Base-by-base conservation (phyloP, 2,329 filamentous ascomycete genomes). In the Trichothecium sympodiale region DNA sequence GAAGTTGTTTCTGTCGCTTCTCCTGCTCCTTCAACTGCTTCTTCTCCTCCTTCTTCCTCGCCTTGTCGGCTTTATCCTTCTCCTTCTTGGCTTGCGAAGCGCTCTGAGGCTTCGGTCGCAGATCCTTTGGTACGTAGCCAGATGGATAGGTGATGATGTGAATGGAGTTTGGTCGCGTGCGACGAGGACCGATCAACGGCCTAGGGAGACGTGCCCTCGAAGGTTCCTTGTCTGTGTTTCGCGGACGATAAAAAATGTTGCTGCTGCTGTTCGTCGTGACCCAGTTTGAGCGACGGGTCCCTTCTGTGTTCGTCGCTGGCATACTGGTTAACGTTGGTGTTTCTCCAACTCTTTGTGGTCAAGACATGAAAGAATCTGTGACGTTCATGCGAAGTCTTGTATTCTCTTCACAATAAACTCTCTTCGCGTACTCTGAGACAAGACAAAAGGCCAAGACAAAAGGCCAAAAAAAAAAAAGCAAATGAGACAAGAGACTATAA, bases 91-190 rank as follows among this genome's bases (percentile, higher is more conserved):
- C 26, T n/a, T 36, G 37, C 20, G 41, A 26, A 7, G 38, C 33
- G 33, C 40, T 17, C 17, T 34, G 39, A 51, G 62, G 43, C 57
- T 39, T 40, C 4, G 53, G 47, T 44, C 62, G 59, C 31, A 68
- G 46, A 38, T 69, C 65, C 39, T 57, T 55, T 14, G 65, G 65
- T 17, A 67, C 52, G 48, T 63, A 63, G 36, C 60, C 60, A 3
- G 59, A 46, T 3, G 60, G 60, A 37, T 57, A 63, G 18, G 58
- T 61, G 41, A 61, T 45, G 36, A 63, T 59, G 49, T 63, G 59
- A 37, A 63, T 63, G 27, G 60, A 53, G 43, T 63, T 59, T 9
- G 59, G 59, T 26, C 60, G 51, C 26, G 53, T 48, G 42, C 60
- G 50, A 33, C 60, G 53, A 28, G 59, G 55, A 31, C 55, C 56